These are phyloP conservation scores for Penicillium atrosanguineum DNA, from an alignment of 495 filamentous ascomycete genomes.

Conservation along the genomic window DNA sequence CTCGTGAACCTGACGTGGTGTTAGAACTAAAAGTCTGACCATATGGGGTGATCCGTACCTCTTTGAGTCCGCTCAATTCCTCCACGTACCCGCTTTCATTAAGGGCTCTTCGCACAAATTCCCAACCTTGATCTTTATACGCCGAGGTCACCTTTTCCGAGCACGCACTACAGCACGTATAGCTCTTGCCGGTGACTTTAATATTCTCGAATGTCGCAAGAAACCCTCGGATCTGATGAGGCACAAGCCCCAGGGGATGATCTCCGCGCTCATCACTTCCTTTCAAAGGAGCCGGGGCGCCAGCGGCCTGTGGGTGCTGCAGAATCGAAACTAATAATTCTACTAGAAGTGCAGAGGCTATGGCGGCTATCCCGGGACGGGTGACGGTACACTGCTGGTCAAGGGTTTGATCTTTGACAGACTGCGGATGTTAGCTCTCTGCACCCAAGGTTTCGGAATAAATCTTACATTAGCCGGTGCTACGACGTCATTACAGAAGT, in stretches of 20 bases:
- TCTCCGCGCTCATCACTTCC: conserved; percentile 54
- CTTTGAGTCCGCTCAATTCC: conserved; percentile 84
- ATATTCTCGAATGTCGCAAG: conserved; percentile 84
- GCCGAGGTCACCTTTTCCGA: conserved; percentile 69
- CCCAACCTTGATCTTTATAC: conserved; percentile 76
- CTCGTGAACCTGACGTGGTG: conserved; percentile 57
- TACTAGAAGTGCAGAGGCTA: conserved; percentile 89
- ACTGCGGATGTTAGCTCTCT: conserved; percentile 45
- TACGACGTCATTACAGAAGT: conserved; percentile 98
- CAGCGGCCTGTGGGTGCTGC: conserved; percentile 69
- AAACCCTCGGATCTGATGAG: conserved; percentile 92
- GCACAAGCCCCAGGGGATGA: conserved; percentile 82
- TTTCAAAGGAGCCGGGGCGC: conserved; percentile 59
- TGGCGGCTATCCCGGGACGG: conserved; percentile 84
- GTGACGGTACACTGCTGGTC: conserved; percentile 99
- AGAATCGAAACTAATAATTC: conserved; percentile 84
- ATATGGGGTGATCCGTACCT: conserved; percentile 50
- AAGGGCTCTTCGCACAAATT: conserved; percentile 82
- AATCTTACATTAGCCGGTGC: conserved; percentile 84
- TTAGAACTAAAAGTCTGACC: conserved; percentile 18
- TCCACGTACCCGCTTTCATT: conserved; percentile 84
- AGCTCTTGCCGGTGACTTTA: conserved; percentile 74
- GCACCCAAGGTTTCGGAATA: neutral
- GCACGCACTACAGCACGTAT: conserved; percentile 90
- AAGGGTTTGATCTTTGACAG: conserved; percentile 86